phyloP scores from a whole-genome alignment of 2,329 filamentous ascomycete genomes.

The Mycosphaerella arachidis region DNA sequence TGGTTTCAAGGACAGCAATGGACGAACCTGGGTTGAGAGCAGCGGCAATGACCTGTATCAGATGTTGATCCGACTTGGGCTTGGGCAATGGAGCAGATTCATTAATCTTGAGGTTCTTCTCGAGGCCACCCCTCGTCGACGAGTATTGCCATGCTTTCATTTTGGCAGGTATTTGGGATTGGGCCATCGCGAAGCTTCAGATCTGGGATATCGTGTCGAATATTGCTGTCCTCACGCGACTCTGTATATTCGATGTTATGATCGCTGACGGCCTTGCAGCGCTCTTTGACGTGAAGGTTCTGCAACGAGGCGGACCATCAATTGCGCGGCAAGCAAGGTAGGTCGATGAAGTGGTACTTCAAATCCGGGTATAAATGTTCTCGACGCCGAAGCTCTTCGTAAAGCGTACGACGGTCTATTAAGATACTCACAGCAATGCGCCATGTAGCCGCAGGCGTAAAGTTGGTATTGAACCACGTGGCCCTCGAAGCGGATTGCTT shows the following conservation, averaged over 20 bases:
- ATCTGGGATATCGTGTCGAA: not conserved
- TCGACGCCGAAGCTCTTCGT: not conserved
- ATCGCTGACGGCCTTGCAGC: not conserved
- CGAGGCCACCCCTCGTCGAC: conserved; percentile 44
- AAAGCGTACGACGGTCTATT: too few species aligned
- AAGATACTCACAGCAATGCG: too few species aligned
- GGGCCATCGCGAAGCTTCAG: not conserved
- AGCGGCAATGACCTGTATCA: conserved; percentile 52
- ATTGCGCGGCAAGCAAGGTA: not conserved
- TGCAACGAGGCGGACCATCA: not conserved
- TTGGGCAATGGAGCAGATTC: conserved; percentile 37
- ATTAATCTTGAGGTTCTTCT: conserved; percentile 51
- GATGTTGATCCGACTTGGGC: conserved; percentile 42
- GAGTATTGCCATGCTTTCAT: conserved; percentile 60
- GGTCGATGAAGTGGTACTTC: not conserved
- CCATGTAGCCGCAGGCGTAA: too few species aligned
- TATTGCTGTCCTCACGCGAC: not conserved
- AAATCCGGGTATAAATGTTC: not conserved
- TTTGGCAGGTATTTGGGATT: conserved; percentile 21
- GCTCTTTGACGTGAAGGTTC: not conserved
- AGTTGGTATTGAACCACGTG: too few species aligned
- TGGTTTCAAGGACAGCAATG: conserved; percentile 2
- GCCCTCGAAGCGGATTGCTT: too few species aligned
- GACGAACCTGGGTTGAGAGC: conserved; percentile 46
- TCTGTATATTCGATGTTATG: not conserved